These are phyloP conservation scores for Datisca glomerata DNA, from an alignment of 306 rosid species.

Conservation along the genomic window DNA sequence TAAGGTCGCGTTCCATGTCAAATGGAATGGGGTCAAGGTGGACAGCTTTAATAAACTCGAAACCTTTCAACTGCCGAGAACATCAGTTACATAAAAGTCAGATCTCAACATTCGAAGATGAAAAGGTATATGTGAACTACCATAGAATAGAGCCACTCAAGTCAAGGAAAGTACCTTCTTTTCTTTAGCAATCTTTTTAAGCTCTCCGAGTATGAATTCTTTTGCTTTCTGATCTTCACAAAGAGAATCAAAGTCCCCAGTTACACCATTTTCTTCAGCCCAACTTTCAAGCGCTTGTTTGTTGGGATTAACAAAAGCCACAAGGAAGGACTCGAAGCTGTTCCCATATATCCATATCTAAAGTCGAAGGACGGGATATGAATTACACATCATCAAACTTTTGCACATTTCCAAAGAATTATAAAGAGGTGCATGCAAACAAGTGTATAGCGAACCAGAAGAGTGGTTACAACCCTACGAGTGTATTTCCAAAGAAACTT, in stretches of 20 bases:
- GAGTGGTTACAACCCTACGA: no score
- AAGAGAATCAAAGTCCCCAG: constrained; percentile 55
- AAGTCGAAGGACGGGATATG: no score
- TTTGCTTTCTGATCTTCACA: constrained; percentile 64
- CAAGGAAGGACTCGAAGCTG: constrained; percentile 91
- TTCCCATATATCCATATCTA: constrained; percentile 96
- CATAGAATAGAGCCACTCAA: constrained; percentile 2
- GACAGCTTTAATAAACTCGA: constrained; percentile 67
- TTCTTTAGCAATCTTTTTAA: constrained; percentile 58
- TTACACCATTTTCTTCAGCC: constrained; percentile 69
- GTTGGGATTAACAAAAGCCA: constrained; percentile 77
- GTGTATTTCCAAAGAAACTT: no score
- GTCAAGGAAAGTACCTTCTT: constrained; percentile 49
- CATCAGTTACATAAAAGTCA: constrained; percentile 16
- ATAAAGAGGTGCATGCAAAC: no score
- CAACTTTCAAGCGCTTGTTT: constrained; percentile 56
- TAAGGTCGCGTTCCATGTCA: constrained; percentile 95
- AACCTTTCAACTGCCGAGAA: constrained; percentile 80
- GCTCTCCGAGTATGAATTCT: constrained; percentile 56
- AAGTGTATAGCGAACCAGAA: no score
- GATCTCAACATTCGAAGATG: constrained; percentile 3
- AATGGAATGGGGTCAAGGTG: constrained; percentile 85
- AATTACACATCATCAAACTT: no score
- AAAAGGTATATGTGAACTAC: not conserved
- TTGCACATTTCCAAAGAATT: no score